These are phyloP conservation scores for Boletus sp. DNA, from an alignment of 768 basidiomycete genomes.

Conservation along the genomic window DNA sequence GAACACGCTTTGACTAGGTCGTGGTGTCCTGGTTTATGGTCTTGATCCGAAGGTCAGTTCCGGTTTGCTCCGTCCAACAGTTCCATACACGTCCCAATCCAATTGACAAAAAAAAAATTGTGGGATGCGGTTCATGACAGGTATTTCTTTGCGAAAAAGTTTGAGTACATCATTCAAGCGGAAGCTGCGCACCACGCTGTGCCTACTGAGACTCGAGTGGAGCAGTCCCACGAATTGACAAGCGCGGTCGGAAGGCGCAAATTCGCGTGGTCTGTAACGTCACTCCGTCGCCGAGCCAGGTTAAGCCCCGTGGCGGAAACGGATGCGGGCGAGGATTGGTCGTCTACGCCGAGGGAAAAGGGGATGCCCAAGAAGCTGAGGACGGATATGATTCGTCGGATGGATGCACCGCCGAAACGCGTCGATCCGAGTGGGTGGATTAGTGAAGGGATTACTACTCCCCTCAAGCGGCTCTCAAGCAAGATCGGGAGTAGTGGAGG, in stretches of 20 bases:
- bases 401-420: constrained; percentile 63
- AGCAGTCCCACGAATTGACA: constrained; percentile 21
- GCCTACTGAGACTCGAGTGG: constrained; percentile 18
- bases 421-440: constrained; percentile 76
- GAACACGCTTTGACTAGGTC: constrained; percentile 42
- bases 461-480: constrained; percentile 17
- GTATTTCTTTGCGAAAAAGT: constrained; percentile 68
- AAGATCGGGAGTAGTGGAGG: constrained; percentile 1
- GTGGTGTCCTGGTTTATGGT: constrained; percentile 84
- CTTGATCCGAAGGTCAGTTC: constrained; percentile 58
- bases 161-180: constrained; percentile 52
- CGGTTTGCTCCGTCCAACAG: neutral
- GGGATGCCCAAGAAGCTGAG: constrained; percentile 37
- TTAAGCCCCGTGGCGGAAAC: constrained; percentile 27
- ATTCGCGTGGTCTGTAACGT: constrained; percentile 30
- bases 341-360: constrained; percentile 17
- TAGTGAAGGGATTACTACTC: constrained; percentile 40
- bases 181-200: constrained; percentile 34
- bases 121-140: constrained; percentile 34
- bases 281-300: constrained; percentile 31
- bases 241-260: constrained; percentile 10
- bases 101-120: neutral
- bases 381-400: constrained; percentile 75
- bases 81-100: too few species aligned
- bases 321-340: constrained; percentile 13